Evolutionary conservation across 495 filamentous ascomycete genomes (phyloP), one percentile per base, ranked within the genome.

Genomic region (Xylaria longipes): DNA sequence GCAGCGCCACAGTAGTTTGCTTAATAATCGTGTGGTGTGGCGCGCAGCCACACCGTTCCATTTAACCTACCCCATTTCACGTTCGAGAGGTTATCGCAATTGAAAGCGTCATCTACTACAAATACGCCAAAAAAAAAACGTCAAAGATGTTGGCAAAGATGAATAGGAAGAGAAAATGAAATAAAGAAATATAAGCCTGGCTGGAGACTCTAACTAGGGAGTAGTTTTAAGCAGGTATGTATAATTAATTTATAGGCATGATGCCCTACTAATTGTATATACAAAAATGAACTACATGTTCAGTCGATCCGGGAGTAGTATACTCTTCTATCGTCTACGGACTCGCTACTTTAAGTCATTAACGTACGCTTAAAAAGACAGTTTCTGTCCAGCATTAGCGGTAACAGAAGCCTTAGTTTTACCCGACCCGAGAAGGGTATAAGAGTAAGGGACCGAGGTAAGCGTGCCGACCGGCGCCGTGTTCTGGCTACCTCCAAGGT

Each of bases 401-500:
- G 83, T 78, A 60, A 91, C 87, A 39, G 58, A 75, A 12, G 72
- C 72, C 73, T 87, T 78, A 11, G 89, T 85, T 0, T 76, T 82
- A 0, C 67, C 70, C 7, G 83, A 79, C 4, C 81, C 83, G 27
- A 89, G 76, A 12, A 87, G 77, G 0, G 69, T 75, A 69, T 89
- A 90, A 7, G 75, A 71, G 73, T 91, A 91, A 0, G 85, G 86
- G 12, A 89, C 81, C 20, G 70, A 79, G 45, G 77, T 83, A 20
- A 90, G 76, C 1, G 81, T 87, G 2, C 89, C 89, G 5, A 69
- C 75, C 0, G 78, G 77, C 0, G 86, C 88, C n/a, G 75, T 74
- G 74, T 89, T 87, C 41, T 73, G 45, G 1, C 78, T 84, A 43
- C 73, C 80, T 12, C 87, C 88, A 48, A 91, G 86, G 76, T 90